Evolutionary conservation across 2,329 filamentous ascomycete genomes (phyloP), one percentile per base, ranked within the genome.

Genomic region (Botrytis sinoallii): DNA sequence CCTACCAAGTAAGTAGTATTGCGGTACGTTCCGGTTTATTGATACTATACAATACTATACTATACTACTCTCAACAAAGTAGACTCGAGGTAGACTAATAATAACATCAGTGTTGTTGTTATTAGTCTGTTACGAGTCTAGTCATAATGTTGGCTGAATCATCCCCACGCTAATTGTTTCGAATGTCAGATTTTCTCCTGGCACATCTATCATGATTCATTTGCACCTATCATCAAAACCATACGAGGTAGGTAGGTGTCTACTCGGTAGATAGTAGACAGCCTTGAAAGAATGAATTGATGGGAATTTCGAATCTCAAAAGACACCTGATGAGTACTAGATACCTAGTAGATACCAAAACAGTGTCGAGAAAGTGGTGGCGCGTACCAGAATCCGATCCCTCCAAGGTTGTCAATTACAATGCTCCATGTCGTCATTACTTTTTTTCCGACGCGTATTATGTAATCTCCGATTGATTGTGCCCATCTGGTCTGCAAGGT

Each of bases 371-470:
- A n/a, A n/a, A 32, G 38, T n/a, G 38, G 16, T 20, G 40, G 6
- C 20, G 61, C 40, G 40, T 16, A 10, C 7, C 16, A 18, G 38
- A 29, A 29, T 59, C 0, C 3, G 20, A 59, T 59, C 57, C 57
- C n/a, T n/a, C n/a, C n/a, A n/a, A n/a, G n/a, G n/a, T 7, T 38
- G 57, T 22, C 32, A 14, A 25, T 5, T 5, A 12, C 12, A 22
- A 20, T 35, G 60, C 22, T 63, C 14, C 22, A 67, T 67, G 46
- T 67, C 65, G 65, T 67, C 65, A 66, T 46, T 52, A 66, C n/a
- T 65, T 44, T 29, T 48, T 1, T 18, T 1, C 38, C 35, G 3
- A 29, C 40, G 52, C 18, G 52, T 32, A 35, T 65, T 55, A 68
- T 40, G 48, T 68, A 68, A 68, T 40, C 65, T 22, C 35, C 46